Evolutionary conservation across 495 filamentous ascomycete genomes (phyloP), one percentile per base, ranked within the genome.

Genomic region (Chaetomidium leptoderma): DNA sequence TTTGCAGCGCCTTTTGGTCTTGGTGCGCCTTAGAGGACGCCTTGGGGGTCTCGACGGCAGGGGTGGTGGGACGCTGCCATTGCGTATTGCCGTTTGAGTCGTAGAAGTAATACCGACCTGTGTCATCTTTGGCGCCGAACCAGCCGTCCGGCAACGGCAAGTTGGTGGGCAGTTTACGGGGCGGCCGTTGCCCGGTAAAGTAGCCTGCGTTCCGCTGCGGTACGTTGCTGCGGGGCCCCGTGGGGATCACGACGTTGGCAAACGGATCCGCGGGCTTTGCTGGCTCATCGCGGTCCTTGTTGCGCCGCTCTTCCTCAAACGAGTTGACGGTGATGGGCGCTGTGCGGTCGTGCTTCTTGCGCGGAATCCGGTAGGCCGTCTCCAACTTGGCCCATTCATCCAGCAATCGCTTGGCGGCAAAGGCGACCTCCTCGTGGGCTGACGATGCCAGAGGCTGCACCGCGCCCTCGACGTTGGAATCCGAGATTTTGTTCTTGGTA

Each of bases 401-500:
- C 8, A 99, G 74, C 30, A 99, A 73, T 13, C 78, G 74, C 14
- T 81, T 77, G n/a, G 93, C 80, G 66, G 86, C 82, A 21, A 78
- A 78, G 35, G 84, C 81, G 7, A 97, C 89, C 51, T 83, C 78
- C 54, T 91, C 86, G 61, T 97, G 87, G 9, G 79, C 85, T 30
- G 79, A 86, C 13, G 68, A 73, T 8, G 81, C 83, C 27, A 99
- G 74, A 10, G 81, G 77, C 65, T 89, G 78, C 43, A 99, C 83
- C 1, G 86, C 89, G 4, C 83, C 79, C 69, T 99, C 93, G 57
- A 99, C 96, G 66, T 96, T 95, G 4, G 93, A 96, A 64, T 96
- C 91, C 55, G 87, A 86, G 57, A 99, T 97, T 72, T 97, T 99
- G 75, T 99, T 99, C 49, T 89, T 88, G 9, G 93, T 97, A 26